Conservation (phyloP, 179 eudicot genomes). For the Vitellaria paradoxa region DNA sequence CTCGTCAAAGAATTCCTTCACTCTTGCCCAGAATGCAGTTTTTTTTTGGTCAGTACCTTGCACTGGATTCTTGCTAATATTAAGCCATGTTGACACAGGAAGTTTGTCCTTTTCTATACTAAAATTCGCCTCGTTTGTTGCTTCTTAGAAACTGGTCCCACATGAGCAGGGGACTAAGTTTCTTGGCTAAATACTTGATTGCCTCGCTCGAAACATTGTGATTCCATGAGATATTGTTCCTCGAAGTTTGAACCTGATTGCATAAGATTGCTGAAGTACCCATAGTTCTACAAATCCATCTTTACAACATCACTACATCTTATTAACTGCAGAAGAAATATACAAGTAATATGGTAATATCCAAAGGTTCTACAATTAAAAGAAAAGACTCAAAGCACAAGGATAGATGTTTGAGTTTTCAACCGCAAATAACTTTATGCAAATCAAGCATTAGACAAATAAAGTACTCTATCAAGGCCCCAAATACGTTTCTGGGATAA, state of each 20-base stretch:
- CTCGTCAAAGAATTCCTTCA: neutral
- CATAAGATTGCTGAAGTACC: slow-evolving; percentile 1
- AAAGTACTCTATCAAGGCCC: too few relatives aligned
- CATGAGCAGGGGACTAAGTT: neutral
- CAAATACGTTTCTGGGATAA: too few relatives aligned
- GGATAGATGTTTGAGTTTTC: too few relatives aligned
- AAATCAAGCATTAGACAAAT: too few relatives aligned
- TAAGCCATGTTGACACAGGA: too few relatives aligned
- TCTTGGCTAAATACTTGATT: neutral
- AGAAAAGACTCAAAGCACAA: too few relatives aligned
- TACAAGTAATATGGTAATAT: too few relatives aligned
- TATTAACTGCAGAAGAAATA: too few relatives aligned
- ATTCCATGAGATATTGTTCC: neutral
- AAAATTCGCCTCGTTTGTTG: neutral
- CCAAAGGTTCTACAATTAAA: too few relatives aligned
- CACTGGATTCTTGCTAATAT: neutral
- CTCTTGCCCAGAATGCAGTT: neutral
- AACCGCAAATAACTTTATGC: too few relatives aligned
- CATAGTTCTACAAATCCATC: neutral
- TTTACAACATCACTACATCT: neutral
- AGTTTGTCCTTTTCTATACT: too few relatives aligned
- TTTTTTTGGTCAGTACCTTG: neutral
- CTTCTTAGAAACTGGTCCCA: neutral
- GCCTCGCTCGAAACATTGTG: neutral
- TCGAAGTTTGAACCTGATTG: neutral